These are phyloP conservation scores for Diplodia sapinea DNA, from an alignment of 2,329 filamentous ascomycete species.

Conservation along the genomic window DNA sequence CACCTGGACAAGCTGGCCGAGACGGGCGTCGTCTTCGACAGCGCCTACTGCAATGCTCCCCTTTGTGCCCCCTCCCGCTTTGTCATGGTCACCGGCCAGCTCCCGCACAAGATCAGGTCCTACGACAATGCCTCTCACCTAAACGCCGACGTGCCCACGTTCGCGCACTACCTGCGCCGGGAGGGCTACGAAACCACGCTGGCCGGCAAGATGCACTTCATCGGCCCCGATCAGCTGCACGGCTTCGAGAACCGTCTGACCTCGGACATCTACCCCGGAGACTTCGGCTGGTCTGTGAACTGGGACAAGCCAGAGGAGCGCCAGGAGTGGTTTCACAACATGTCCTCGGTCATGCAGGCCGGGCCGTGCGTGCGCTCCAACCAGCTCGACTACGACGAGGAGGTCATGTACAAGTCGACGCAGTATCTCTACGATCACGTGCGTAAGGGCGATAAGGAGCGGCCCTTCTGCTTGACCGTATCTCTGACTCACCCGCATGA, in stretches of 20 bases:
- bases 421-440: slow-evolving; percentile 93
- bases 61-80: slow-evolving; percentile 92
- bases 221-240: slow-evolving; percentile 86
- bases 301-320: slow-evolving; percentile 88
- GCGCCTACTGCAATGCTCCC: slow-evolving; percentile 91
- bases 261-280: slow-evolving; percentile 93
- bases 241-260: slow-evolving; percentile 92
- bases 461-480: slow-evolving; percentile 85
- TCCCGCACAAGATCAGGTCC: slow-evolving; percentile 88
- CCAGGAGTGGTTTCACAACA: slow-evolving; percentile 93
- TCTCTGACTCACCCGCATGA: slow-evolving; percentile 95
- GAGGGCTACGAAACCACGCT: slow-evolving; percentile 88
- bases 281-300: slow-evolving; percentile 93
- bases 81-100: slow-evolving; percentile 90
- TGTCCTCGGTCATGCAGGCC: slow-evolving; percentile 89
- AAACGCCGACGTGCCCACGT: slow-evolving; percentile 83
- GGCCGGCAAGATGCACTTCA: slow-evolving; percentile 97
- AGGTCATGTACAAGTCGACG: slow-evolving; percentile 89
- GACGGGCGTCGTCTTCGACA: slow-evolving; percentile 86
- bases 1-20: slow-evolving; percentile 84
- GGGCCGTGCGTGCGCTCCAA: slow-evolving; percentile 89
- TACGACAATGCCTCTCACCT: slow-evolving; percentile 92
- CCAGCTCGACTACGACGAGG: slow-evolving; percentile 94
- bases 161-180: slow-evolving; percentile 85
- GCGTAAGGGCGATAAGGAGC: slow-evolving; percentile 72